phyloP scores from a whole-genome alignment of 768 basidiomycete species.

The Pleurotus giganteus region DNA sequence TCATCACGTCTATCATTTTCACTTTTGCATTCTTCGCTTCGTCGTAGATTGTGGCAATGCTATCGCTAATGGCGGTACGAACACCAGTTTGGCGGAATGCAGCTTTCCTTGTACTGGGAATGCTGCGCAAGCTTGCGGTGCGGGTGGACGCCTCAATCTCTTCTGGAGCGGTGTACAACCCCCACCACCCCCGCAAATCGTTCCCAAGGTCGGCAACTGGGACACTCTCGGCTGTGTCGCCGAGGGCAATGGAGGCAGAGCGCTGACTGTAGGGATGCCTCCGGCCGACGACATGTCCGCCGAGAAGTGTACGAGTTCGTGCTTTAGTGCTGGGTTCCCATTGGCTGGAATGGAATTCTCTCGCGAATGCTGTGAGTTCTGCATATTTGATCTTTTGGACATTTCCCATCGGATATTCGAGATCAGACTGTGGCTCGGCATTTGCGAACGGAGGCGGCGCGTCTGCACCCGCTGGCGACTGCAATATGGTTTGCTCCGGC shows the following conservation, averaged over 20 bases:
- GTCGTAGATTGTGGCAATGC: slow-evolving; percentile 62
- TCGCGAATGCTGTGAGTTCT: slow-evolving; percentile 52
- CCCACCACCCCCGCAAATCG: slow-evolving; percentile 52
- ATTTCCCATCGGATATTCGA: slow-evolving; percentile 11
- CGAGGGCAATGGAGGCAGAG: slow-evolving; percentile 41
- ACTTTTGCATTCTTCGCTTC: slow-evolving; percentile 5
- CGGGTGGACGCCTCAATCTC: slow-evolving; percentile 54
- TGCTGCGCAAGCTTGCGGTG: slow-evolving; percentile 57
- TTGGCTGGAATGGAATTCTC: slow-evolving; percentile 40
- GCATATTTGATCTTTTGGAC: slow-evolving; percentile 10
- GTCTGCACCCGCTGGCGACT: slow-evolving; percentile 47
- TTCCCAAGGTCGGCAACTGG: slow-evolving; percentile 61
- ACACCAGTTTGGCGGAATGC: slow-evolving; percentile 51
- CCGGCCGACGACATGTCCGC: slow-evolving; percentile 47
- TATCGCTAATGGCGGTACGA: slow-evolving; percentile 43
- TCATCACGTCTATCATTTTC: neutral
- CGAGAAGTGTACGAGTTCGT: slow-evolving; percentile 58
- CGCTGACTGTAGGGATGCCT: slow-evolving; percentile 32
- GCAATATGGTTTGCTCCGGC: slow-evolving; percentile 66
- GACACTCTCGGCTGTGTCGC: slow-evolving; percentile 67
- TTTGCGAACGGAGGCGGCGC: slow-evolving; percentile 43
- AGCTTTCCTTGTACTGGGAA: slow-evolving; percentile 62
- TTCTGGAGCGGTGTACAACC: slow-evolving; percentile 62
- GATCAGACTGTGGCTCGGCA: slow-evolving; percentile 47
- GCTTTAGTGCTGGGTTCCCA: slow-evolving; percentile 50